These are phyloP conservation scores for Aristolochia contorta DNA, from an alignment of 164 flowering plant genomes.

Conservation along the genomic window DNA sequence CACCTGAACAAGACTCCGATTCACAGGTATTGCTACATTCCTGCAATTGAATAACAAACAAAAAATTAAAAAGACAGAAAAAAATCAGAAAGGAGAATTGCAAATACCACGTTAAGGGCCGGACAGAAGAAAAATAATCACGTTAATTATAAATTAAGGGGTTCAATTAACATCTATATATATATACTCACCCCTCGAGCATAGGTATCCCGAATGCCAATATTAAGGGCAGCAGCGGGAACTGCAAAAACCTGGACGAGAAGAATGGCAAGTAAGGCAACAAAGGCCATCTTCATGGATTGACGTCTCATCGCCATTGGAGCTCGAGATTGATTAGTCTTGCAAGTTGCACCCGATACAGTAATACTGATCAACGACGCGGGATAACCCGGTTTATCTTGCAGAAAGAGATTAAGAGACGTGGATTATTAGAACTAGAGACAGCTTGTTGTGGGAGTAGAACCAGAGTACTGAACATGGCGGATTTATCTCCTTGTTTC, in stretches of 20 bases:
- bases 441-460: no score
- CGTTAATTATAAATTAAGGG: no score
- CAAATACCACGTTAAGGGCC: not conserved
- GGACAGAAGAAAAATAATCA: not conserved
- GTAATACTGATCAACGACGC: no score
- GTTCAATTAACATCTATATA: no score
- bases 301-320: slow-evolving; percentile 12
- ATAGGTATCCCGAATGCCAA: slow-evolving; percentile 34
- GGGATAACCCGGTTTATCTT: no score
- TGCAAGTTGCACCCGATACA: no score
- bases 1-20: slow-evolving; percentile 74
- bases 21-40: slow-evolving; percentile 81
- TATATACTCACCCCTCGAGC: slow-evolving; percentile 23
- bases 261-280: slow-evolving; percentile 10
- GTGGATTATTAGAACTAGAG: no score
- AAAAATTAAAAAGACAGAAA: not conserved
- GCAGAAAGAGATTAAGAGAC: no score
- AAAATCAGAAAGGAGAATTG: not conserved
- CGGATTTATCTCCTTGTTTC: no score
- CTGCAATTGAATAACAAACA: slow-evolving; percentile 10
- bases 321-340: slow-evolving; percentile 2
- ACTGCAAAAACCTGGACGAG: slow-evolving; percentile 8
- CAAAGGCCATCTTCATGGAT: slow-evolving; percentile 16
- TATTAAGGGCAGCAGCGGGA: slow-evolving; percentile 31
- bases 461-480: no score